These are phyloP conservation scores for Salix exigua DNA, from an alignment of 345 rosid species.

Conservation along the genomic window DNA sequence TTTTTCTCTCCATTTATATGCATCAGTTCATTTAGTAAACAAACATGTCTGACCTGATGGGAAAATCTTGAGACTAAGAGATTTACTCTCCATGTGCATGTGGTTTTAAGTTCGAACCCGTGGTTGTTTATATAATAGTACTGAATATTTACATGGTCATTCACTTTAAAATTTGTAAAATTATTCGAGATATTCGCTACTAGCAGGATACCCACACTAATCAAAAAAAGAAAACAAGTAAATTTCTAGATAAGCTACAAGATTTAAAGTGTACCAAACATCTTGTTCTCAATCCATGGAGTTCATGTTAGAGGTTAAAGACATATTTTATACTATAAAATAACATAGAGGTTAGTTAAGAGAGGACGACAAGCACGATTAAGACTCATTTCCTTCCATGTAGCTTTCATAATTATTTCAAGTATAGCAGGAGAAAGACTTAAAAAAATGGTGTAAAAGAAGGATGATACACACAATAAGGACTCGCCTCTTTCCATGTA, in stretches of 20 bases:
- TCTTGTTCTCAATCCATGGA: neutral
- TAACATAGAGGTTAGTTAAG: neutral
- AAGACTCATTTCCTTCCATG: constrained; percentile 69
- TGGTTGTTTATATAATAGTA: too few relatives aligned
- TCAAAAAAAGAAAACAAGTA: too few relatives aligned
- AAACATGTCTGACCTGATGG: too few relatives aligned
- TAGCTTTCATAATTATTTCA: constrained; percentile 68
- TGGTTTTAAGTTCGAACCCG: too few relatives aligned
- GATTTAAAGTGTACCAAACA: neutral
- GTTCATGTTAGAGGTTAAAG: neutral
- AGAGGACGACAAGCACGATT: constrained; percentile 43
- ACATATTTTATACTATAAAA: neutral
- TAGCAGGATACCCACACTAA: too few relatives aligned
- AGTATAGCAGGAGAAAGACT: constrained; percentile 73
- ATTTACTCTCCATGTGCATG: too few relatives aligned
- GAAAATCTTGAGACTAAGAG: too few relatives aligned
- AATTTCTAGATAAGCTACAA: neutral
- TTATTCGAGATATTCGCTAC: accelerated
- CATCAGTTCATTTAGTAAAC: neutral
- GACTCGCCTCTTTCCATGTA: constrained; percentile 72
- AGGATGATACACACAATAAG: constrained; percentile 40
- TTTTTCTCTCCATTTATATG: neutral
- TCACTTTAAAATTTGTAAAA: too few relatives aligned
- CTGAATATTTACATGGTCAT: too few relatives aligned
- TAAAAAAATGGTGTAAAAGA: neutral